Conservation (phyloP, 306 rosid species). For the Casuarina cunninghamiana region DNA sequence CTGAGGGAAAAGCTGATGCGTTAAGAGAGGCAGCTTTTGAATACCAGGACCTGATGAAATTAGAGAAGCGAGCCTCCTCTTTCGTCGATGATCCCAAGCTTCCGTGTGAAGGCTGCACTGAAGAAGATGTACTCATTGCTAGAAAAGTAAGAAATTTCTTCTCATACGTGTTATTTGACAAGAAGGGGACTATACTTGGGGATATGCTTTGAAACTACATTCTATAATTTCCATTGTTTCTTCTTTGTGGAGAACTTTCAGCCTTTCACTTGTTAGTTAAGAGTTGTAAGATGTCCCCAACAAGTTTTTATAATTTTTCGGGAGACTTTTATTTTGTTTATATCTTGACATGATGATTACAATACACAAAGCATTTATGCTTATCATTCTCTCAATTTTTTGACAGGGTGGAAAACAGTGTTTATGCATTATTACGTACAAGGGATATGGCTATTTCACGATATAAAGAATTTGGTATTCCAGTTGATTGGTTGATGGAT, state of each 20-base stretch:
- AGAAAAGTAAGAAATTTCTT: conserved; percentile 67
- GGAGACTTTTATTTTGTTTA: not conserved
- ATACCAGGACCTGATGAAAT: conserved; percentile 83
- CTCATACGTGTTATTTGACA: conserved; percentile 15
- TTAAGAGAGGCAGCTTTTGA: conserved; percentile 97
- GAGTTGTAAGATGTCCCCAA: not conserved
- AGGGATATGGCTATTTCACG: conserved; percentile 97
- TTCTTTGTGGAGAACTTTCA: not conserved
- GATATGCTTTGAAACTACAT: not conserved
- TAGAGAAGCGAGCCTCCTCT: conserved; percentile 82
- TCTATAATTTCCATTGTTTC: not conserved
- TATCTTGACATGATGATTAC: not conserved
- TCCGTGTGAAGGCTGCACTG: conserved; percentile 77
- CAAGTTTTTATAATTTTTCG: not conserved
- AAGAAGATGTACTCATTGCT: conserved; percentile 99
- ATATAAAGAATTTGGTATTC: conserved; percentile 90
- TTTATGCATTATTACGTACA: conserved; percentile 83
- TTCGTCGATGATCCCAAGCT: conserved; percentile 84
- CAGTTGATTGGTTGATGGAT: conserved; percentile 84
- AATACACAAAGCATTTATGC: not conserved
- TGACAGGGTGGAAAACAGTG: conserved; percentile 87
- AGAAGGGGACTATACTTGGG: not conserved
- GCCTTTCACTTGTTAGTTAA: not conserved
- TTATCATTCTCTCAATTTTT: conserved; percentile 11
- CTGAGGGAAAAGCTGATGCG: conserved; percentile 99